Percentiles rank a stretch among this genome's conserved stretches.
Conservation (phyloP, 169 alveolate species). For the Sarcocystis neurona region DNA sequence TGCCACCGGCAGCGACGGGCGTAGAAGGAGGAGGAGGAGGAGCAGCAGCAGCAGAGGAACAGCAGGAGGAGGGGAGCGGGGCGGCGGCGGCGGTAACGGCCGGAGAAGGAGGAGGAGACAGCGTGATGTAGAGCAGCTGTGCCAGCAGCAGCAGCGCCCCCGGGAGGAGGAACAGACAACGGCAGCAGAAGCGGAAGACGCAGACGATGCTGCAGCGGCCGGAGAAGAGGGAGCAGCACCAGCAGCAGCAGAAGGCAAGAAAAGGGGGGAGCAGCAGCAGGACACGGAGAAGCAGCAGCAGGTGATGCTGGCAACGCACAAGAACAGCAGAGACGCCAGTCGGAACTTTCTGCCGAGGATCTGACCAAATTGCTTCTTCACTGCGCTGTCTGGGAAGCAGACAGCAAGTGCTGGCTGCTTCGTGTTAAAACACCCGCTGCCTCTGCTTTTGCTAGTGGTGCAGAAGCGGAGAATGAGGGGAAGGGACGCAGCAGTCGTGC, state of each 20-base stretch:
- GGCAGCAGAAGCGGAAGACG: too few species aligned
- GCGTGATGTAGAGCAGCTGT: neutral
- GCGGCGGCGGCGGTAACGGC: neutral
- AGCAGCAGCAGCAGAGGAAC: neutral
- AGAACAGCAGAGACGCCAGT: too few species aligned
- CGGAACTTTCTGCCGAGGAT: constrained; percentile 11
- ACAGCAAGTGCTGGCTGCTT: constrained; percentile 3
- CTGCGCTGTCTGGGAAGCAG: constrained; percentile 17
- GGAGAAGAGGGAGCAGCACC: too few species aligned
- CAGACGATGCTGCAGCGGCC: too few species aligned
- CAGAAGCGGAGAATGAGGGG: neutral
- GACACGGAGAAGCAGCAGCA: too few species aligned
- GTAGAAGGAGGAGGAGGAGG: neutral
- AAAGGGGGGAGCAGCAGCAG: too few species aligned
- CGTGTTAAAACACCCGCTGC: neutral
- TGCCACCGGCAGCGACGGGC: neutral
- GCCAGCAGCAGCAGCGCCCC: constrained; percentile 10
- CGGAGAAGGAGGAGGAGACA: neutral
- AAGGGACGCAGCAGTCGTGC: neutral
- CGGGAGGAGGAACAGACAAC: too few species aligned
- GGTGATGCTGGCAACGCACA: too few species aligned
- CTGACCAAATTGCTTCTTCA: neutral
- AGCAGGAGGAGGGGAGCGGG: neutral
- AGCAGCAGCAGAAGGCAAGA: too few species aligned
- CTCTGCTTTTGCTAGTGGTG: neutral